Evolutionary conservation across 768 basidiomycete genomes (phyloP).

Genomic region (Cyclocybe aegerita): DNA sequence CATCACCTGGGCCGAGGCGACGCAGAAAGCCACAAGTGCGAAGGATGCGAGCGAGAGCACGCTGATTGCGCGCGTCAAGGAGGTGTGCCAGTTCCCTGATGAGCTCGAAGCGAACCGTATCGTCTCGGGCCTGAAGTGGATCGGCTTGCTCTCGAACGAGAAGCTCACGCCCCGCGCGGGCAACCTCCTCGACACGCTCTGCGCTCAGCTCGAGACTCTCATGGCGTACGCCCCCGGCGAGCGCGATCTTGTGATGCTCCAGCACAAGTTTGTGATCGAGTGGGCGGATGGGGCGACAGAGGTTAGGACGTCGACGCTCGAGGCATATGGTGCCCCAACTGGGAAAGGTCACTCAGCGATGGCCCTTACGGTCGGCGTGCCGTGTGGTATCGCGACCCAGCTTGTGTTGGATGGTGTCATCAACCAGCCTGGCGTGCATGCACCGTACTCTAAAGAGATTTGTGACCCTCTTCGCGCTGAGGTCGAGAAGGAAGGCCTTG

Average conservation of each 20-base stretch:
- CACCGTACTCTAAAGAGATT: conserved; percentile 85
- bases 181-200: conserved; percentile 92
- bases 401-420: conserved; percentile 87
- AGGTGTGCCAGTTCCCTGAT: conserved; percentile 71
- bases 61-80: conserved; percentile 71
- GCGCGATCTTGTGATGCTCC: conserved; percentile 95
- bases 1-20: conserved; percentile 83
- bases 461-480: conserved; percentile 70
- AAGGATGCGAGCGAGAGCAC: conserved; percentile 68
- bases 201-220: conserved; percentile 83
- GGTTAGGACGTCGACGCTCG: conserved; percentile 88
- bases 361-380: conserved; percentile 89
- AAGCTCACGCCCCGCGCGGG: conserved; percentile 59
- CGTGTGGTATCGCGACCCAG: conserved; percentile 93
- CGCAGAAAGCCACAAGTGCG: conserved; percentile 70
- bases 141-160: conserved; percentile 84
- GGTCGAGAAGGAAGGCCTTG: conserved; percentile 75
- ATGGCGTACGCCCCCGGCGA: conserved; percentile 92
- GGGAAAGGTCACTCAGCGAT: conserved; percentile 79
- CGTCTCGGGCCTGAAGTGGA: conserved; percentile 88
- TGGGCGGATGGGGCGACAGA: conserved; percentile 75
- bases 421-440: conserved; percentile 74
- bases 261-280: conserved; percentile 96
- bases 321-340: conserved; percentile 76
- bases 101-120: conserved; percentile 73